Evolutionary conservation across 805 yeast species (phyloP), one percentile per base, ranked within the genome.

Genomic region (Cyberlindnera misumaiensis): DNA sequence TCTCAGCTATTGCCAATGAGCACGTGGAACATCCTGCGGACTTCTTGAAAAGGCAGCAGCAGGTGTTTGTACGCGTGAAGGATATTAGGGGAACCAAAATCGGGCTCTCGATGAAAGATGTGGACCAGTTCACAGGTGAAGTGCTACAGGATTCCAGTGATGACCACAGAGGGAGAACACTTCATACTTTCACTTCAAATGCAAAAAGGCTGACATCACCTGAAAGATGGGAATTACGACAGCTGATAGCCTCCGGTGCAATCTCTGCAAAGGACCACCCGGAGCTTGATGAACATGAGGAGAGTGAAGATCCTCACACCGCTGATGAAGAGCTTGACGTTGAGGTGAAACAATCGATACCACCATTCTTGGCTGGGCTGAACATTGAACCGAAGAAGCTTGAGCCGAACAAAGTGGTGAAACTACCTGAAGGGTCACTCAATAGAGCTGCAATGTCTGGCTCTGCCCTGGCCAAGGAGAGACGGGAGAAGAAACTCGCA

Each of bases 141-240:
- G 60, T 53, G 18, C 15, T 36, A 7, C 20, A 28, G 4, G 32
- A 28, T 18, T 13, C 11, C 12, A 11, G 12, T 13, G 17, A 30
- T 17, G 42, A 39, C 4, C 39, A 45, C 37, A 45, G 53, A 11
- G 36, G 49, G 34, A 31, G 51, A 30, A 42, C 42, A 32, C 42
- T 47, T 2, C 36, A 41, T 3, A 47, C 47, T 25, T 27, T 34
- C 8, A 30, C 28, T 9, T 48, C 47, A 11, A 45, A 41, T 7
- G 64, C 59, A 44, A 62, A 68, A 43, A 68, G 84, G 37, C 57
- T 81, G 27, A 81, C 94, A 0, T 83, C 94, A 0, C 94, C 94
- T 0, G 97, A 89, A 59, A 62, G 87, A 40, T 89, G 96, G 95
- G 97, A 90, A 54, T 70, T 85, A 36, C 68, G 83, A 26, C 96